These are phyloP conservation scores for carrot (Daucus carota) DNA, from an alignment of 129 eudicot genomes.

Conservation along the genomic window DNA sequence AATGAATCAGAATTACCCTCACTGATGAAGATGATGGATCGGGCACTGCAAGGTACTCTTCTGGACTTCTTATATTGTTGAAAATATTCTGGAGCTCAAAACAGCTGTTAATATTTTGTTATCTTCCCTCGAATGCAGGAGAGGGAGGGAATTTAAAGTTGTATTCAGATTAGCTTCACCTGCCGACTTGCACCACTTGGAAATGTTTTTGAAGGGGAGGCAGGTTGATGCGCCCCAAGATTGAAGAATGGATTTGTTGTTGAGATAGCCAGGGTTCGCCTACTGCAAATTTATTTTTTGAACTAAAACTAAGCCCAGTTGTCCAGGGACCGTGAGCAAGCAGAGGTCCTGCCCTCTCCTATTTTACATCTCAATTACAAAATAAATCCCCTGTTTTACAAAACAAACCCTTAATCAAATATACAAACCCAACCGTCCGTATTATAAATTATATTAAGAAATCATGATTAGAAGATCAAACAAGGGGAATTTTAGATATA, in stretches of 20 bases:
- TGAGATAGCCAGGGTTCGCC: constrained; percentile 88
- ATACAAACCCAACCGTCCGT: too few relatives aligned
- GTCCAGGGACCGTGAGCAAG: too few relatives aligned
- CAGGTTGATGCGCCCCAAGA: constrained; percentile 96
- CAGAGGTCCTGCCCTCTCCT: too few relatives aligned
- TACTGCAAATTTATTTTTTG: too few relatives aligned
- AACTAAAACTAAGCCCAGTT: too few relatives aligned
- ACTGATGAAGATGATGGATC: constrained; percentile 13
- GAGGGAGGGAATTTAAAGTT: constrained; percentile 75
- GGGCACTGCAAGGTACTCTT: constrained; percentile 42
- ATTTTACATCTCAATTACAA: too few relatives aligned
- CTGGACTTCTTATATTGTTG: background rate
- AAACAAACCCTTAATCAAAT: too few relatives aligned
- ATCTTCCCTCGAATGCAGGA: constrained; percentile 32
- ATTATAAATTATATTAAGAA: too few relatives aligned
- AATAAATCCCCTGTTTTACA: too few relatives aligned
- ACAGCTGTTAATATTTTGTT: background rate
- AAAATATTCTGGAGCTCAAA: background rate
- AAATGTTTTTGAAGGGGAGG: constrained; percentile 70
- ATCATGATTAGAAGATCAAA: too few relatives aligned
- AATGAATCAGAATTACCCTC: constrained; percentile 5
- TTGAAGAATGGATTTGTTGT: constrained; percentile 87
- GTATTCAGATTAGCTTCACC: constrained; percentile 87
- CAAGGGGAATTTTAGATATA: too few relatives aligned
- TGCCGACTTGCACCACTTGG: constrained; percentile 77